Evolutionary conservation across 2,329 filamentous ascomycete genomes (phyloP).

Genomic region (Sporothrix variecibatus): DNA sequence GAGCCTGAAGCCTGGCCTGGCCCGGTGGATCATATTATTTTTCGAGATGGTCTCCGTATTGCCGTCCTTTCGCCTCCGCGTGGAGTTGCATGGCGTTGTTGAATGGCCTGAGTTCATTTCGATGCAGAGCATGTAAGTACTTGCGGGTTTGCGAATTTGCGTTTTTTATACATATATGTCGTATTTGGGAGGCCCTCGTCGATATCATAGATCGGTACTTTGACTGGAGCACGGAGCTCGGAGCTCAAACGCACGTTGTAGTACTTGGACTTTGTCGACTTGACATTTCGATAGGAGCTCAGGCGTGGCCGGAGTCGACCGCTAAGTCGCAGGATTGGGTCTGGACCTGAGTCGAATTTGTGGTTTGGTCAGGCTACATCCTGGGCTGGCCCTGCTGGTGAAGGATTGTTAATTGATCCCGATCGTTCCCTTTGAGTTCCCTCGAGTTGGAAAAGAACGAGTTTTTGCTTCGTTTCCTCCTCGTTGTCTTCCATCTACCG

Average conservation of each 20-base stretch:
- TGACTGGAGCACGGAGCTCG: too few relatives aligned
- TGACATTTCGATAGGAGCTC: neutral
- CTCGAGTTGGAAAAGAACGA: neutral
- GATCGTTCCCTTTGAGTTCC: too few relatives aligned
- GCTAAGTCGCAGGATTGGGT: neutral
- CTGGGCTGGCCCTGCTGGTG: neutral
- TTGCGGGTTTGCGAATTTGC: neutral
- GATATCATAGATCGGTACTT: neutral
- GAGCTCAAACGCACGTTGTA: too few relatives aligned
- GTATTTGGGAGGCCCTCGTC: neutral
- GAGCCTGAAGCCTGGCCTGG: neutral
- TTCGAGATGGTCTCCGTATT: neutral
- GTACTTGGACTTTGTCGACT: neutral
- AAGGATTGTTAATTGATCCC: too few relatives aligned
- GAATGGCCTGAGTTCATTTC: neutral
- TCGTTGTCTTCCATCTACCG: neutral
- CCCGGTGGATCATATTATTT: neutral
- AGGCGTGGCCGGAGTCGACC: neutral
- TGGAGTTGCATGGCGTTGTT: slow-evolving; percentile 1
- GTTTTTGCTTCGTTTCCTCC: neutral
- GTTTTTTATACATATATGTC: neutral
- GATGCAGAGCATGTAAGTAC: neutral
- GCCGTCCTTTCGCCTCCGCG: neutral
- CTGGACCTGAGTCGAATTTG: neutral
- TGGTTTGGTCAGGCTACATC: neutral